These are phyloP conservation scores for Bassia scoparia DNA, from an alignment of 148 eudicot genomes.

Conservation along the genomic window DNA sequence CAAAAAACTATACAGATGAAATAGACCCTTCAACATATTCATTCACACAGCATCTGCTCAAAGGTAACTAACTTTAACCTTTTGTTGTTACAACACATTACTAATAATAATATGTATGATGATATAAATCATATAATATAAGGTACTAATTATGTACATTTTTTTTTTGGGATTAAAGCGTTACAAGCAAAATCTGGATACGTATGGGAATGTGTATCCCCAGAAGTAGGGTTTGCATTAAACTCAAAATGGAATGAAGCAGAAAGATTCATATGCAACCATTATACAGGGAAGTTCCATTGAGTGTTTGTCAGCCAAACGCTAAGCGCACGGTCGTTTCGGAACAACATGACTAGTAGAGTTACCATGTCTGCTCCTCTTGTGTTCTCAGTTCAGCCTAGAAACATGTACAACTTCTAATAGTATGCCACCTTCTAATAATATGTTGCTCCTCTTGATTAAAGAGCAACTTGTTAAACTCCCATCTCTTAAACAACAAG, in stretches of 20 bases:
- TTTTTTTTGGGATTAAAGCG: slow-evolving; percentile 36
- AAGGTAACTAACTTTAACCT: slow-evolving; percentile 40
- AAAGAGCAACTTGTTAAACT: slow-evolving; percentile 21
- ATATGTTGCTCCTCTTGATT: not conserved
- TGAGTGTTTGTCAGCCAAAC: slow-evolving; percentile 92
- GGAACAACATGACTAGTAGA: slow-evolving; percentile 44
- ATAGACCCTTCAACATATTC: slow-evolving; percentile 94
- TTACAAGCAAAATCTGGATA: slow-evolving; percentile 72
- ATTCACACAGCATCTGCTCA: slow-evolving; percentile 77
- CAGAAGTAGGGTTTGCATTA: slow-evolving; percentile 73
- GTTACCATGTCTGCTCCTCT: slow-evolving; percentile 93
- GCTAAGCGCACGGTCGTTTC: slow-evolving; percentile 62
- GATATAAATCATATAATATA: not conserved
- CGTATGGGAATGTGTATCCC: slow-evolving; percentile 69
- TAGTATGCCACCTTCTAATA: slow-evolving; percentile 11
- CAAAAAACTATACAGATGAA: slow-evolving; percentile 46
- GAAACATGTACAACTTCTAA: slow-evolving; percentile 16
- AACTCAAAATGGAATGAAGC: slow-evolving; percentile 97
- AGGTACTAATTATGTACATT: not conserved
- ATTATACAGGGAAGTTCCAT: slow-evolving; percentile 80
- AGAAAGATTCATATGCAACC: slow-evolving; percentile 86
- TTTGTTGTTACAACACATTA: not conserved
- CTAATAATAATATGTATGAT: not conserved
- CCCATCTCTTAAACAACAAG: slow-evolving; percentile 22
- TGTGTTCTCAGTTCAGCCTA: slow-evolving; percentile 44